phyloP scores from a whole-genome alignment of 2,329 filamentous ascomycete species.

The Botryosphaeria dothidea region DNA sequence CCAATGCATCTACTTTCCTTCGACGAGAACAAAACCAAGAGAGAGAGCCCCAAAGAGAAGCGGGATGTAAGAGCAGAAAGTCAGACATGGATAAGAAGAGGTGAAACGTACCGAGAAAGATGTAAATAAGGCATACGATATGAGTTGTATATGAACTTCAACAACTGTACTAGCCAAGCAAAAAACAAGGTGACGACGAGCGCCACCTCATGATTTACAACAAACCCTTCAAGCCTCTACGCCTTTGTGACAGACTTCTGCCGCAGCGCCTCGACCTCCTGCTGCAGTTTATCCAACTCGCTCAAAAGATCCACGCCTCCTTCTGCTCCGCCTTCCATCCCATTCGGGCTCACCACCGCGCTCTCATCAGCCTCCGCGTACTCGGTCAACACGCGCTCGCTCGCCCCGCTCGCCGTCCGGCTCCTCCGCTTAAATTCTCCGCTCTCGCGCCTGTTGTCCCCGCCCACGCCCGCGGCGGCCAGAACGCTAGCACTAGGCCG shows the following conservation, averaged over 20 bases:
- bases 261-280: conserved; percentile 40
- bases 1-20: neutral
- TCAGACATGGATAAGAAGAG: neutral
- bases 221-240: neutral
- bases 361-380: neutral
- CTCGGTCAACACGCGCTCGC: neutral
- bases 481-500: conserved; percentile 4
- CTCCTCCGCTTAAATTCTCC: neutral
- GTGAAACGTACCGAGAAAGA: conserved; percentile 3
- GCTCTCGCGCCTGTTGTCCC: neutral
- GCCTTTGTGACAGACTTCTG: conserved; percentile 12
- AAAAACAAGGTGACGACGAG: too few species aligned
- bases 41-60: neutral
- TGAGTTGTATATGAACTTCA: neutral
- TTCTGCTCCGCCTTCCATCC: neutral
- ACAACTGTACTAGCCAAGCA: neutral
- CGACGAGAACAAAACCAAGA: neutral
- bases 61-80: too few species aligned
- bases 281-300: conserved; percentile 42
- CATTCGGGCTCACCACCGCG: neutral
- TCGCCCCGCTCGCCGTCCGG: conserved; percentile 7
- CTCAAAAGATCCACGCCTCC: conserved; percentile 32
- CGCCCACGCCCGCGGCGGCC: neutral
- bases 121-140: neutral
- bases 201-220: too few species aligned